Evolutionary conservation across 164 flowering plant genomes (phyloP), one percentile per base, ranked within the genome.

Genomic region (Macadamia tetraphylla): DNA sequence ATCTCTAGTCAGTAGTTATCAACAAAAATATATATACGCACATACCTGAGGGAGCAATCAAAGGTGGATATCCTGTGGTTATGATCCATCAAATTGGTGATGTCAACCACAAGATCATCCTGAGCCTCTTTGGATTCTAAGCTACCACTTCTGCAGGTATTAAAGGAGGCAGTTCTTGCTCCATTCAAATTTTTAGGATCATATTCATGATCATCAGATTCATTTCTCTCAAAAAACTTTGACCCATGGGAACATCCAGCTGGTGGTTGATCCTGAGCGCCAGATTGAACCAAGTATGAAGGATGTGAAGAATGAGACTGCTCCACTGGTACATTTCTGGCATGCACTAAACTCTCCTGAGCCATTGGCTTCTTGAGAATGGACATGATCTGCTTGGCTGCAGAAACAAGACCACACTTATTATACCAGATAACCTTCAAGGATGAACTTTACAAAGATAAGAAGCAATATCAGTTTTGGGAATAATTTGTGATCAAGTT

Each of bases 381-480:
- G 62, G 83, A 85, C 62, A 92, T 72, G 51, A 92, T 92, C 58
- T 81, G 83, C 53, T 61, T 18, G 58, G 81, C 97, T 92, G 89
- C 82, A 78, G 31, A 76, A 58, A 65, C 13, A n/a, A 30, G 72
- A 62, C 48, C 13, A 2, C n/a, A 52, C 61, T 59, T 46, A 63
- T 4, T 58, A 23, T 23, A 23, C 29, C 64, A 70, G 15, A 48
- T 12, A 64, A 52, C 59, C 55, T 53, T 30, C 3, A 6, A 44
- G 17, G 40, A 17, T 31, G 13, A 14, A 29, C 53, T 46, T 60
- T 30, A 6, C 48, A 65, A 65, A 60, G 69, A 66, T 65, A 15
- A 65, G 60, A 55, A 13, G 31, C 13, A 15, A 9, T 43, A 64
- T 48, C 49, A 35, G 49, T 12, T 13, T 53, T 42, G 32, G 29